Evolutionary conservation across 495 filamentous ascomycete genomes (phyloP), one percentile per base, ranked within the genome.

Genomic region (Penicillium cataractarum): DNA sequence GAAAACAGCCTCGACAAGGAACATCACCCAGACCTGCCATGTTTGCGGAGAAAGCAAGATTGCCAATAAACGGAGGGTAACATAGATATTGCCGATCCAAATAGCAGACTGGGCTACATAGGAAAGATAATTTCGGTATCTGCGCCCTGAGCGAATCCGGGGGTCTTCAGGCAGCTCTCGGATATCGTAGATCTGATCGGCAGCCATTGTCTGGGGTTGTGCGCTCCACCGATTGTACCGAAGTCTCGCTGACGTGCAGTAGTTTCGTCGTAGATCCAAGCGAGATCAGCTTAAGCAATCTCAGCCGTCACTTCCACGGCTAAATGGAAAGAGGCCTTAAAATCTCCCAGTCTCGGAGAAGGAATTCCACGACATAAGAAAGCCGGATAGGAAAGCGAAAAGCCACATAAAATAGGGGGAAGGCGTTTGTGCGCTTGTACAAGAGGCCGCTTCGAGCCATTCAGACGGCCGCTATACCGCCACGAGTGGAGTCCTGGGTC

Each of bases 1-100:
- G 40, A 74, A 74, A 0, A 74, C 55, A 24, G 57, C 59, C 55
- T 77, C 75, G 33, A 74, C 62, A 4, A 55, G 32, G 13, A 76
- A n/a, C 64, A 76, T 73, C 17, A 49, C 22, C 75, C 71, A 77
- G 49, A 69, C 71, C 48, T 67, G 67, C 73, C 73, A 77, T 52
- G 66, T 68, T 49, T 48, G 60, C 17, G 57, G 33, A 7, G 51
- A 57, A 17, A 66, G 22, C 17, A 71, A 9, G 48, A 60, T 12
- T 31, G 67, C 48, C 2, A 65, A 54, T 15, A 71, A 31, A 7
- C 75, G 71, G 19, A 65, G 32, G 3, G 37, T 19, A 12, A 75
- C 68, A 44, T 76, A 76, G 32, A 69, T 6, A 49, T 67, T 58
- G 7, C 60, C 59, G 12, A 37, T 60, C 70, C 71, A 73, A 48